Conservation (phyloP, 2,329 filamentous ascomycete genomes). For the Pseudocercospora macadamiae region DNA sequence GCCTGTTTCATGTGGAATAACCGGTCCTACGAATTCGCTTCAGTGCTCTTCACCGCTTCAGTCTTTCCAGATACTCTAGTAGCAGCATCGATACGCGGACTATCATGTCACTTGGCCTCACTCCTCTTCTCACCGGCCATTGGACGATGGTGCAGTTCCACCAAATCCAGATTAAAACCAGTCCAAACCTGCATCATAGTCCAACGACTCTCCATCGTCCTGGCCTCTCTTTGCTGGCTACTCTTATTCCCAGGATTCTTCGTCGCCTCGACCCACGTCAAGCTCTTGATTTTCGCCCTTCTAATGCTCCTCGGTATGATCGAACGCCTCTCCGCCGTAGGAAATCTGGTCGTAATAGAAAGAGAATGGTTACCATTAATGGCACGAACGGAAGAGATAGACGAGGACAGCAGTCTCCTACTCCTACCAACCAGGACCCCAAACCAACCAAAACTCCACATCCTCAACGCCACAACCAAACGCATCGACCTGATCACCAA, state of each 20-base stretch:
- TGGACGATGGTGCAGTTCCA: slow-evolving; percentile 7
- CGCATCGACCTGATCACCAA: slow-evolving; percentile 14
- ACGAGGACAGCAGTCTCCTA: not conserved
- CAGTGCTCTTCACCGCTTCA: slow-evolving; percentile 15
- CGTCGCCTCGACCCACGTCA: no score
- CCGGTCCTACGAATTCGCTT: slow-evolving; percentile 11
- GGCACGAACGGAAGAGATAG: not conserved
- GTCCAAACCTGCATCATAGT: slow-evolving; percentile 14
- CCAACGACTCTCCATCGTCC: slow-evolving; percentile 4
- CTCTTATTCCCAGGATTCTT: not conserved
- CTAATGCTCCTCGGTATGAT: slow-evolving; percentile 11
- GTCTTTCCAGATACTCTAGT: slow-evolving; percentile 11
- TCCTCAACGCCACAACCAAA: slow-evolving; percentile 10
- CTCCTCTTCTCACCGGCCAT: slow-evolving; percentile 5
- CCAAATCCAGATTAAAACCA: not conserved
- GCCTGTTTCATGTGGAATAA: slow-evolving; percentile 17
- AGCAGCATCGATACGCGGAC: slow-evolving; percentile 11
- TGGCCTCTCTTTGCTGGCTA: slow-evolving; percentile 9
- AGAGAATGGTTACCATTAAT: slow-evolving; percentile 11
- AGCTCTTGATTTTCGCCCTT: not conserved
- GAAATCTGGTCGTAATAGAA: slow-evolving; percentile 9
- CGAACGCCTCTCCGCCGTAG: slow-evolving; percentile 12
- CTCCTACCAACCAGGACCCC: no score
- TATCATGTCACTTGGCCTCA: slow-evolving; percentile 12
- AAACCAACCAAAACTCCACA: slow-evolving; percentile 4